phyloP scores from a whole-genome alignment of 1,139 yeast species.

The Ogataea hybrid region DNA sequence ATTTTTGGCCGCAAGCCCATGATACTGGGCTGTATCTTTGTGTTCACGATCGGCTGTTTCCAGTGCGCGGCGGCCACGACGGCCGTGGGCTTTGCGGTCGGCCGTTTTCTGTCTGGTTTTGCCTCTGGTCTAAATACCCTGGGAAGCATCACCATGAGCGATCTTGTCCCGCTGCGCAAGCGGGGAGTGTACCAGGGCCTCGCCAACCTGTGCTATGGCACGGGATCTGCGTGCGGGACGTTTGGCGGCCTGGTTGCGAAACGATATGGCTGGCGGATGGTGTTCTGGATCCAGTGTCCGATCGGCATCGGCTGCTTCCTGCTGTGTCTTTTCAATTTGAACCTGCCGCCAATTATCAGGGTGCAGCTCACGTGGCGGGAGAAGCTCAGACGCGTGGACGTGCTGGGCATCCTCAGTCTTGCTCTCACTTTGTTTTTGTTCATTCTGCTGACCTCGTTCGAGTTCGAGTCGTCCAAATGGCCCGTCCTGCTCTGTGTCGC shows the following conservation, averaged over 20 bases:
- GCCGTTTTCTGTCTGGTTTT: conserved; percentile 58
- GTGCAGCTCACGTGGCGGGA: conserved; percentile 34
- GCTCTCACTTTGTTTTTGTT: conserved; percentile 45
- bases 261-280: conserved; percentile 77
- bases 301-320: conserved; percentile 51
- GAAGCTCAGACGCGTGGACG: conserved; percentile 61
- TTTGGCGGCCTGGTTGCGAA: conserved; percentile 72
- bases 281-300: conserved; percentile 63
- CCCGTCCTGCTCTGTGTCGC: conserved; percentile 29
- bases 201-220: conserved; percentile 62
- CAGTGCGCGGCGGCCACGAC: conserved; percentile 47
- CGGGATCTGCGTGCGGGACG: conserved; percentile 68
- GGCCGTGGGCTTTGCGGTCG: conserved; percentile 50
- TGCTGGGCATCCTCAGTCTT: conserved; percentile 67
- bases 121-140: conserved; percentile 63
- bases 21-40: conserved; percentile 45
- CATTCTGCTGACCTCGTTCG: conserved; percentile 57
- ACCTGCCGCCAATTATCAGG: conserved; percentile 34
- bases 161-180: conserved; percentile 54
- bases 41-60: conserved; percentile 54
- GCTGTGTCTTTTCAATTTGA: conserved; percentile 35
- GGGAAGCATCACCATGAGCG: conserved; percentile 54
- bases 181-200: conserved; percentile 62
- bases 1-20: conserved; percentile 73
- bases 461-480: conserved; percentile 46